Percentiles rank a stretch among this genome's conserved stretches.
Conservation (phyloP, 1,284 basidiomycete genomes). For the Leccinum solheimii region DNA sequence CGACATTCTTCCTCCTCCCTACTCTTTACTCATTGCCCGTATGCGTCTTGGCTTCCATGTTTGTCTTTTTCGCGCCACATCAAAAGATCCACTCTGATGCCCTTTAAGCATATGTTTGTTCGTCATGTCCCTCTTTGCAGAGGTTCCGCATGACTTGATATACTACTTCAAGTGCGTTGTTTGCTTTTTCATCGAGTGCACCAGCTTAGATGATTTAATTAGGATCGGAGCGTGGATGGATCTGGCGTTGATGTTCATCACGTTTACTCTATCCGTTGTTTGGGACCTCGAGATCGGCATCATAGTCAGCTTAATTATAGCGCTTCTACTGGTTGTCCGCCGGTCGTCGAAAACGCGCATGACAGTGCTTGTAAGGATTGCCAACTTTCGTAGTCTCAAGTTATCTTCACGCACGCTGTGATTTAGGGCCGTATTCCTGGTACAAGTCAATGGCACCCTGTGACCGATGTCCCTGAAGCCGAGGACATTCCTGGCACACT, state of each 20-base stretch:
- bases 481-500: constrained; percentile 70
- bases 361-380: constrained; percentile 56
- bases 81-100: constrained; percentile 5
- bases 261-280: constrained; percentile 79
- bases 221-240: constrained; percentile 91
- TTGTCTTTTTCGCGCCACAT: constrained; percentile 28
- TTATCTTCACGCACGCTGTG: neutral
- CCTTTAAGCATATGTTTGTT: constrained; percentile 70
- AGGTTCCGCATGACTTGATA: constrained; percentile 82
- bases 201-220: neutral
- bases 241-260: constrained; percentile 78
- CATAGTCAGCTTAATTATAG: constrained; percentile 80
- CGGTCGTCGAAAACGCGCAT: constrained; percentile 79
- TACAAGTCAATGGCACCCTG: constrained; percentile 65
- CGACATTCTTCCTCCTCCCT: constrained; percentile 86
- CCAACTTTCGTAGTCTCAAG: neutral
- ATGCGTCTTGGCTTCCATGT: constrained; percentile 81
- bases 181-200: neutral
- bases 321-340: constrained; percentile 84
- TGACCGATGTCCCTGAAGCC: constrained; percentile 61
- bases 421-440: constrained; percentile 61
- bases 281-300: constrained; percentile 86
- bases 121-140: constrained; percentile 81
- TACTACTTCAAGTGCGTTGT: constrained; percentile 76
- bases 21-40: constrained; percentile 78